A percentile compares a stretch with the other conserved stretches of the same genome.
Evolutionary conservation across 2,329 filamentous ascomycete species (phyloP).

Genomic region (Claviceps fusiformis): DNA sequence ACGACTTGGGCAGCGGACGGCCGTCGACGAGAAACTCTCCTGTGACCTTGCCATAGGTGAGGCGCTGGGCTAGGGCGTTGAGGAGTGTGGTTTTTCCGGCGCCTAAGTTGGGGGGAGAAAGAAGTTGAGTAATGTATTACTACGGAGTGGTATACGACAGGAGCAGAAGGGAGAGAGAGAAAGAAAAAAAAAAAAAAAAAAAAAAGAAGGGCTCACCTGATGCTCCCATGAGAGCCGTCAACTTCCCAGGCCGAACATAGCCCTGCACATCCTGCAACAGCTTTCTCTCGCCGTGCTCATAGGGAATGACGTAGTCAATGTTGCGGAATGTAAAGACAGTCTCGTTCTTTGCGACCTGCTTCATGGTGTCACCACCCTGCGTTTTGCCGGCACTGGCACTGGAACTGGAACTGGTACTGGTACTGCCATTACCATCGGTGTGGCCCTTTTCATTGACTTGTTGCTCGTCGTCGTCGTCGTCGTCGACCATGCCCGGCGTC

Average conservation of each 20-base stretch:
- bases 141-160: no score
- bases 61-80: slow-evolving; percentile 60
- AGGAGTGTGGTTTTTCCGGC: slow-evolving; percentile 62
- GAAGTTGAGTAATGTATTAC: not conserved
- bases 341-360: slow-evolving; percentile 47
- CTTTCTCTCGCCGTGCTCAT: slow-evolving; percentile 50
- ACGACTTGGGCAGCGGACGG: slow-evolving; percentile 54
- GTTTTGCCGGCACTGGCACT: not conserved
- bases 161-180: no score
- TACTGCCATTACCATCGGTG: slow-evolving; percentile 4
- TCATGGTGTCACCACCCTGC: slow-evolving; percentile 14
- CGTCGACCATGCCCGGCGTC: slow-evolving; percentile 44
- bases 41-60: slow-evolving; percentile 61
- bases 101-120: slow-evolving; percentile 10
- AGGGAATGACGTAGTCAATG: slow-evolving; percentile 35
- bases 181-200: not conserved
- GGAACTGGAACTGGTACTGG: not conserved
- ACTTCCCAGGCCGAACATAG: slow-evolving; percentile 70
- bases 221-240: slow-evolving; percentile 64
- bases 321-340: slow-evolving; percentile 40
- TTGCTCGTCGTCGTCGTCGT: not conserved
- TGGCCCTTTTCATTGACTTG: slow-evolving; percentile 5
- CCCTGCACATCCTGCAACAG: slow-evolving; percentile 67
- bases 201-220: slow-evolving; percentile 19
- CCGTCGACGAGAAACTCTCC: slow-evolving; percentile 74